Evolutionary conservation across 257 asterid genomes (phyloP), one percentile per base, ranked within the genome.

Genomic region (Cinchona pubescens): DNA sequence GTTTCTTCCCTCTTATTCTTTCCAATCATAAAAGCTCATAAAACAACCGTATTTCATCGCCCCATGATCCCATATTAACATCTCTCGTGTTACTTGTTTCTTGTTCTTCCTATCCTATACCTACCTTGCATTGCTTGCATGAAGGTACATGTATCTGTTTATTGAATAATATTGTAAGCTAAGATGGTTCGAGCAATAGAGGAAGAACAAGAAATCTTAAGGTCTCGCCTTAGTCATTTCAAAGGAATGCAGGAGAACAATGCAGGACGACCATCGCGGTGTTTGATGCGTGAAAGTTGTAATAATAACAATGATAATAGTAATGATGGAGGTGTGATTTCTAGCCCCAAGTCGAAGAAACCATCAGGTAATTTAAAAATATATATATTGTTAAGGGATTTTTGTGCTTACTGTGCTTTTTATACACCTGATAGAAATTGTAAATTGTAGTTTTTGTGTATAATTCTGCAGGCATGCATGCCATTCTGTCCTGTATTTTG

Each of bases 131-230:
- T 46, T 7, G 0, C 38, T 58, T 71, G 48, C 25, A 12, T 62
- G 53, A 61, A 21, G 46, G n/a, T n/a, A 2, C 21, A 3, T n/a
- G n/a, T n/a, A n/a, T n/a, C 61, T 32, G 13, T 43, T 46, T 21
- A 43, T 45, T 38, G 72, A 48, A 32, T n/a, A n/a, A n/a, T 18
- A 48, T 9, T 12, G 42, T 21, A 60, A 77, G 63, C n/a, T n/a
- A n/a, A n/a, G 34, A 91, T 90, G 90, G 90, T 84, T 79, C 78
- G 88, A 65, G 88, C 81, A n/a, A 1, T 78, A 38, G 88, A 83
- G 81, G 96, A 84, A 72, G 95, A 88, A 6, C 79, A 81, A 76
- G 85, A 78, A 67, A 74, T 5, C 13, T 53, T 46, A 48, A 42
- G 42, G 43, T 73, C 77, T 67, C 59, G 66, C 37, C 30, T 75